Base-by-base conservation (phyloP, 1,139 yeast genomes). In the Suhomyces wounanorum region DNA sequence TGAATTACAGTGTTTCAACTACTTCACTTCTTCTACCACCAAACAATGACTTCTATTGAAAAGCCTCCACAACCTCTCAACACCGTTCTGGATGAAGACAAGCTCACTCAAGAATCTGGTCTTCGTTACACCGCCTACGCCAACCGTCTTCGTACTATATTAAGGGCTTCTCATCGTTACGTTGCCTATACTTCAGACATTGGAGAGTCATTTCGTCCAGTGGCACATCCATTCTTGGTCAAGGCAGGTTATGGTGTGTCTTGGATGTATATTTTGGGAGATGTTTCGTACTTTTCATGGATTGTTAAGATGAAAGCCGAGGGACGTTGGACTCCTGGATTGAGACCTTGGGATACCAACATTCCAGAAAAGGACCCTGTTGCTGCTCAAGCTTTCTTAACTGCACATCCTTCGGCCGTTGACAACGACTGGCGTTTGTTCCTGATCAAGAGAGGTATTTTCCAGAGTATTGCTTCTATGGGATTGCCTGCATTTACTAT, bases 181-280 rank as follows among this genome's bases (percentile, higher is more conserved):
- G 89, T 89, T 25, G 96, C 96, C 2, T 89, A 89, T 67, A 88
- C 96, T 7, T 87, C 94, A 0, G 96, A 89, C 64, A 84, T 89
- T 56, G 96, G 96, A 23, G 96, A 89, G 64, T 87, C 94, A n/a
- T 89, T 89, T 69, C 77, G 96, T 50, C 96, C 96, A 0, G 87
- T 89, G 17, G 94, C 90, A 8, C 87, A 84, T 60, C 92, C 95
- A 1, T 60, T 61, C 39, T 53, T 85, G 35, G 95, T 89, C 17
- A 77, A 73, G 21, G 59, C 82, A 1, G 88, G 94, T 35, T 89
- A 89, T 64, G 90, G 85, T 28, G 70, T 89, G 37, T 85, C 92
- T 5, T 89, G 96, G 96, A 70, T 81, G 1, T 89, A 89, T 63
- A 75, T 89, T 31, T 64, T 85, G 31, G 92, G 92, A n/a, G 96